A percentile compares a stretch with the other conserved stretches of the same genome.
Evolutionary conservation across 441 rosid genomes (phyloP).

Genomic region (Kokia cookei): DNA sequence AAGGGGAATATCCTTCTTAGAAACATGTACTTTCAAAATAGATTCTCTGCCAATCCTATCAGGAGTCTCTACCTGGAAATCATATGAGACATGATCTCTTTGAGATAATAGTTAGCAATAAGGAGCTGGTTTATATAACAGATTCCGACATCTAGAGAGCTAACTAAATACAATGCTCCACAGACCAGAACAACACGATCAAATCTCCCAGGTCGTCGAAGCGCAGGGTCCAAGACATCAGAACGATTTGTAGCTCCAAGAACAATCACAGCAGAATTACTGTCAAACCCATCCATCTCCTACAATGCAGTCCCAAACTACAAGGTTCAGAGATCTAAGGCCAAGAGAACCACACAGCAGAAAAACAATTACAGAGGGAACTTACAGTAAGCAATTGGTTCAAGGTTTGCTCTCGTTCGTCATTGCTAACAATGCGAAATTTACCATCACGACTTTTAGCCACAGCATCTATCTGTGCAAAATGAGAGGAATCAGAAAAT

Average conservation of each 20-base stretch:
- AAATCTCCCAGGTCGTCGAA: constrained; percentile 97
- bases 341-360: background rate
- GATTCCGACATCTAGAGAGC: constrained; percentile 1
- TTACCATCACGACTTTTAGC: constrained; percentile 98
- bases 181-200: constrained; percentile 93
- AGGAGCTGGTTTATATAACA: constrained; percentile 4
- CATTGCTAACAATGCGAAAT: constrained; percentile 80
- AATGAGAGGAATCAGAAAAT: constrained; percentile 1
- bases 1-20: constrained; percentile 83
- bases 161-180: constrained; percentile 5
- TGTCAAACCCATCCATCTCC: constrained; percentile 99
- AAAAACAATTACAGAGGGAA: constrained; percentile 2
- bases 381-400: constrained; percentile 93
- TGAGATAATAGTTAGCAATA: background rate
- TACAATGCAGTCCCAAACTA: constrained; percentile 26
- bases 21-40: constrained; percentile 76
- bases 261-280: constrained; percentile 76
- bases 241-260: constrained; percentile 89
- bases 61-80: constrained; percentile 86
- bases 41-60: constrained; percentile 91
- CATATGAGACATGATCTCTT: constrained; percentile 9
- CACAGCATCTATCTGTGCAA: constrained; percentile 89
- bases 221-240: constrained; percentile 95
- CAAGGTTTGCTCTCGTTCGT: constrained; percentile 97
- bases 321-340: constrained; percentile 4